These are phyloP conservation scores for Dendrocalamus sinicus DNA, from an alignment of 176 grass and related monocot genomes.

Conservation along the genomic window DNA sequence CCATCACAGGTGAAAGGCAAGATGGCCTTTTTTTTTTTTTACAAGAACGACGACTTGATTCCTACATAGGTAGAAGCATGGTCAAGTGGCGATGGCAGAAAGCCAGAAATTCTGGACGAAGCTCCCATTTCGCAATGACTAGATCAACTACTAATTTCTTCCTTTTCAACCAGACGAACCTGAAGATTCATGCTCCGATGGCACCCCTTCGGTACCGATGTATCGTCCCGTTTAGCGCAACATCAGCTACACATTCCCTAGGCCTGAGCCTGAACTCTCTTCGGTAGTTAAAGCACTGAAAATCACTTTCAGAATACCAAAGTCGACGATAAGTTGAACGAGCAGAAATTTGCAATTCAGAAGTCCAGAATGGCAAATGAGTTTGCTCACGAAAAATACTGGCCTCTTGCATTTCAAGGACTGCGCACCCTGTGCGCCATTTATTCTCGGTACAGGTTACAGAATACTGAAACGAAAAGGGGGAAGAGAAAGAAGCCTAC, in stretches of 20 bases:
- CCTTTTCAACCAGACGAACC: neutral
- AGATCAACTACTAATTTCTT: neutral
- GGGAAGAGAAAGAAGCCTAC: neutral
- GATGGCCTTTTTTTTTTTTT: neutral
- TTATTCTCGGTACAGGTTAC: conserved; percentile 41
- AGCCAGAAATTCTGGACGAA: neutral
- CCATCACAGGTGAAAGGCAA: neutral
- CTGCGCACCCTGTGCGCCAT: neutral
- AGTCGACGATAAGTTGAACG: neutral
- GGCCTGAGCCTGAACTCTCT: neutral
- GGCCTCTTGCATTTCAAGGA: conserved; percentile 9
- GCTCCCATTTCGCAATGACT: neutral
- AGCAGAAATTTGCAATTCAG: neutral
- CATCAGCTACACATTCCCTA: neutral
- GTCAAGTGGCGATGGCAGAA: neutral
- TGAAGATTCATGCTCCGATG: neutral
- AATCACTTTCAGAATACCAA: neutral
- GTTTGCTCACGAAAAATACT: neutral
- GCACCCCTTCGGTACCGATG: neutral
- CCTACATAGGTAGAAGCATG: neutral
- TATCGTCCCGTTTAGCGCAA: neutral
- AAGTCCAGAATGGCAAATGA: neutral
- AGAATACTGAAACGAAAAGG: neutral
- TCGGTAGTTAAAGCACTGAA: neutral
- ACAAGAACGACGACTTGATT: neutral